Conservation (phyloP, 129 eudicot species). For the Dittrichia graveolens region DNA sequence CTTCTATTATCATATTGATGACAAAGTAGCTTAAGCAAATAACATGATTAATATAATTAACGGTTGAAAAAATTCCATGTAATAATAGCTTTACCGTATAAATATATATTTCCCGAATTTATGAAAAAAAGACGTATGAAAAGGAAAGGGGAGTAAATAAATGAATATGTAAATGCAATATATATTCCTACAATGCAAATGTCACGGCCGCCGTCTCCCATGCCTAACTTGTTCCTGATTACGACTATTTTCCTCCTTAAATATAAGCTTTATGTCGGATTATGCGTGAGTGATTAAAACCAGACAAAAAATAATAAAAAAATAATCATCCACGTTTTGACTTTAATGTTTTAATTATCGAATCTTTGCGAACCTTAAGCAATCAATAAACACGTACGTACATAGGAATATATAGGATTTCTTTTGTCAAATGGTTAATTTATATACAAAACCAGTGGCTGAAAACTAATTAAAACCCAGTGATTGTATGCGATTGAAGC, state of each 20-base stretch:
- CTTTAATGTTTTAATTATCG: conserved; percentile 20
- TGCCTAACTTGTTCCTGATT: conserved; percentile 37
- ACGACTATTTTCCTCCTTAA: conserved; percentile 23
- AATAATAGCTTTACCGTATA: background rate
- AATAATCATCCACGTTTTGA: conserved; percentile 27
- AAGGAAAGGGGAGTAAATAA: background rate
- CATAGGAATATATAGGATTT: background rate
- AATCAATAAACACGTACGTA: conserved; percentile 5
- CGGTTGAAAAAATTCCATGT: too few species aligned
- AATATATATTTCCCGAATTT: background rate
- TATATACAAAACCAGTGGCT: background rate
- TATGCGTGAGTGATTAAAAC: conserved; percentile 39
- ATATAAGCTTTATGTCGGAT: conserved; percentile 33
- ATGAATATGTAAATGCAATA: background rate
- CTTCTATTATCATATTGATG: too few species aligned
- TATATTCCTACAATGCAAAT: conserved; percentile 21
- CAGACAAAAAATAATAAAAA: background rate
- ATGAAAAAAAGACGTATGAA: background rate
- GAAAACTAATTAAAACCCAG: too few species aligned
- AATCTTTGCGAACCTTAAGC: conserved; percentile 24
- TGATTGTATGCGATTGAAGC: too few species aligned
- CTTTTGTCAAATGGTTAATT: background rate
- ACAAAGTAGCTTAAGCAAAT: too few species aligned
- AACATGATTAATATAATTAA: too few species aligned
- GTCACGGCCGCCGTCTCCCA: conserved; percentile 39